Evolutionary conservation across 139 green algal genomes (phyloP), one percentile per base, ranked within the genome.

Genomic region (Ettlia oleoabundans): DNA sequence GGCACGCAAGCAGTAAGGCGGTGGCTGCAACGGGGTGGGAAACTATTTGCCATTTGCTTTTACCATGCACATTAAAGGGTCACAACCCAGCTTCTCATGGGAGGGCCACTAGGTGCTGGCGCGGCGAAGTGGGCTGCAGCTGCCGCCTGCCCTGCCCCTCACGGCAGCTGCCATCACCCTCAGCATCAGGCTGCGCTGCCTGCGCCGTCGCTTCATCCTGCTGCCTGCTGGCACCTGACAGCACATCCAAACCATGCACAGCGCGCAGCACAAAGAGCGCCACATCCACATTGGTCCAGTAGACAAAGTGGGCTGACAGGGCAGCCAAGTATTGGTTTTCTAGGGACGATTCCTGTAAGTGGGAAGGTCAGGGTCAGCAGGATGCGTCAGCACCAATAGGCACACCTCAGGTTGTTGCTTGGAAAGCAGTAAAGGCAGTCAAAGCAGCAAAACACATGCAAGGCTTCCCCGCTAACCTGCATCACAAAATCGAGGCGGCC

Each of bases 401-500:
- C n/a, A n/a, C n/a, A n/a, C n/a, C n/a, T n/a, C n/a, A n/a, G n/a
- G n/a, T n/a, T n/a, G n/a, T n/a, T n/a, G n/a, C n/a, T n/a, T n/a
- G n/a, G n/a, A n/a, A n/a, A n/a, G n/a, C n/a, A n/a, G n/a, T n/a
- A n/a, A n/a, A n/a, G n/a, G n/a, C n/a, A n/a, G n/a, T n/a, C n/a
- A n/a, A n/a, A n/a, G n/a, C n/a, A n/a, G n/a, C n/a, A n/a, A n/a
- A n/a, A n/a, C n/a, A n/a, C n/a, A n/a, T n/a, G n/a, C n/a, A n/a
- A n/a, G n/a, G n/a, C n/a, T n/a, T n/a, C n/a, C n/a, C n/a, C n/a
- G n/a, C 64, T 71, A 47, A 33, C 88, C 83, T 90, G 86, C 41
- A 93, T 83, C 32, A 88, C 84, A 81, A 93, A 93, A 63, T 93
- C 90, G 26, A 93, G 47, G 30, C 90, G 84, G 0, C 90, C 90